Conservation (phyloP, 192 early-diverging fungal species). For the Glomus cerebriforme region DNA sequence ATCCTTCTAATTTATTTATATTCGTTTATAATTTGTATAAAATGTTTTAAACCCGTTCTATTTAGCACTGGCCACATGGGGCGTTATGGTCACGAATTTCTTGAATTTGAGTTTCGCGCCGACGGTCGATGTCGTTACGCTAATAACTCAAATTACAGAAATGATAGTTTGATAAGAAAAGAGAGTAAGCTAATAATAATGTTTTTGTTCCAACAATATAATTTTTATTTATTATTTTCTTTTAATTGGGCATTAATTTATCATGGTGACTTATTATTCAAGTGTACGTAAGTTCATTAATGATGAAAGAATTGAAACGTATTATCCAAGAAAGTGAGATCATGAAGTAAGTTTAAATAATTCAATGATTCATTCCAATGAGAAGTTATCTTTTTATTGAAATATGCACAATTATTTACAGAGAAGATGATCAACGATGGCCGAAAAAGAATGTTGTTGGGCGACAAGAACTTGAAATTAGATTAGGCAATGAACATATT, state of each 20-base stretch:
- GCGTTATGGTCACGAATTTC: constrained; percentile 97
- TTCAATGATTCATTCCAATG: not conserved
- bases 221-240: not conserved
- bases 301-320: constrained; percentile 86
- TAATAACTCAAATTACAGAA: constrained; percentile 98
- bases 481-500: constrained; percentile 86
- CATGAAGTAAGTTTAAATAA: constrained; percentile 65
- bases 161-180: constrained; percentile 95
- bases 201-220: not conserved
- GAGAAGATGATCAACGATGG: constrained; percentile 92
- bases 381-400: constrained; percentile 8
- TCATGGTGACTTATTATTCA: not conserved
- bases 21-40: too few species aligned
- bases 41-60: not conserved
- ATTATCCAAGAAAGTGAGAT: constrained; percentile 90
- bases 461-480: constrained; percentile 92
- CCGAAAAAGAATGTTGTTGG: constrained; percentile 88
- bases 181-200: constrained; percentile 56
- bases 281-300: constrained; percentile 77
- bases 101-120: constrained; percentile 92
- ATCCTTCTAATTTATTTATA: not conserved
- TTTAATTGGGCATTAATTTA: too few species aligned
- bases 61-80: constrained; percentile 86
- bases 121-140: constrained; percentile 92
- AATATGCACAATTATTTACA: constrained; percentile 33